These are phyloP conservation scores for Theobroma grandiflorum DNA, from an alignment of 441 rosid genomes.

Conservation along the genomic window DNA sequence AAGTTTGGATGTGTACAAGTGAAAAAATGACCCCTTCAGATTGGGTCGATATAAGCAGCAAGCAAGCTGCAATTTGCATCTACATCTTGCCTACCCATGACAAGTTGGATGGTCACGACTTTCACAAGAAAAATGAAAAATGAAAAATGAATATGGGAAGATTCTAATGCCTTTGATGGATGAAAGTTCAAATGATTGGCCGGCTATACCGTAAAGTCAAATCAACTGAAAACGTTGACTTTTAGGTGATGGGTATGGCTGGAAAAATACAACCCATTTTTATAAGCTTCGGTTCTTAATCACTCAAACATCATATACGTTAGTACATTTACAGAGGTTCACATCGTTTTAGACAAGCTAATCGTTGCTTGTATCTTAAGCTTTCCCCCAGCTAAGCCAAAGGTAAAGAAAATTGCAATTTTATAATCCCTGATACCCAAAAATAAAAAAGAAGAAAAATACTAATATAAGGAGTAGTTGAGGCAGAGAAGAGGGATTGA, in stretches of 20 bases:
- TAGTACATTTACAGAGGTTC: neutral
- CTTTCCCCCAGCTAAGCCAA: neutral
- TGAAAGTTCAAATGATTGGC: conserved; percentile 34
- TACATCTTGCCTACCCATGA: neutral
- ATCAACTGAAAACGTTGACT: conserved; percentile 33
- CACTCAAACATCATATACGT: neutral
- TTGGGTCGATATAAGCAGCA: too few relatives aligned
- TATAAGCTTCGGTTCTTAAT: neutral
- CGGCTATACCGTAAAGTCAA: conserved; percentile 31
- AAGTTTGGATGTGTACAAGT: neutral
- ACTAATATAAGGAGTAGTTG: neutral
- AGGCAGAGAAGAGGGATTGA: conserved; percentile 18
- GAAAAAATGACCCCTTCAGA: too few relatives aligned
- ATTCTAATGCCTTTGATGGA: conserved; percentile 22
- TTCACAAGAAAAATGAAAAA: neutral
- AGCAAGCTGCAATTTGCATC: neutral
- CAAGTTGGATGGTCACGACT: conserved; percentile 4
- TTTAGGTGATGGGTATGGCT: conserved; percentile 31
- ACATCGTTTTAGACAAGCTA: neutral
- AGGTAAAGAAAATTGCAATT: neutral
- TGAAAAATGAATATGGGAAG: neutral
- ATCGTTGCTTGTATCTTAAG: neutral
- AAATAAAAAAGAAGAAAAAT: neutral
- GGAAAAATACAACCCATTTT: conserved; percentile 13
- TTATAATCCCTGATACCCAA: neutral